Base-by-base conservation (phyloP, 495 filamentous ascomycete genomes). In the Choiromyces venosus region DNA sequence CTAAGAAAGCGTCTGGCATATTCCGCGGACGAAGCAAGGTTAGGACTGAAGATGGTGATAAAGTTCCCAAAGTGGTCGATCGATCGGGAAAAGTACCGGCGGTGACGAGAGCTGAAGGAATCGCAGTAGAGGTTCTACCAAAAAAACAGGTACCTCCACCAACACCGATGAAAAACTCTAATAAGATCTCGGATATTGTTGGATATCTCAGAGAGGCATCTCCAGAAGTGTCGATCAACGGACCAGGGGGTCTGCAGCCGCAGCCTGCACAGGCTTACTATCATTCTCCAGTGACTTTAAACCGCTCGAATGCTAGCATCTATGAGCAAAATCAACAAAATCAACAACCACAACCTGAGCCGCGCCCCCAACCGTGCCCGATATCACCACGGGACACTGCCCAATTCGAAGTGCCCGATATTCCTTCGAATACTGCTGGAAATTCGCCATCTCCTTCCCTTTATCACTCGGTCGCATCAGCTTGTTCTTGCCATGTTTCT, bases 201-300 rank as follows among this genome's bases (percentile, higher is more conserved):
- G 75, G 68, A 46, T 77, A 77, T 77, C 37, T 77, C 29, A 76
- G 75, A 37, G 75, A 68, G 66, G n/a, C 74, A 66, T 77, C 75
- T 65, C 37, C 74, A 35, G 74, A 72, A 16, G 12, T 66, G 19
- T 69, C 37, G 25, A 56, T 69, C 69, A 74, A 77, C 37, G 46
- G 71, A 46, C 72, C 74, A 21, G 66, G 42, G n/a, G 73, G 69
- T 37, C 69, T 66, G 19, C 69, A 77, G 74, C 75, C 69, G 10
- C 69, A 76, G 70, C 75, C 75, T 73, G 39, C 69, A 76, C 71
- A 29, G 75, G 75, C 75, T 65, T 77, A 76, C 66, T 77, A 77
- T 76, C 75, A 76, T 77, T 77, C 75, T 70, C 69, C 75, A 69
- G 69, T 76, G 76, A 64, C 74, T 70, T 68, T 71, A 44, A 67